These are phyloP conservation scores for Prototheca stagnorum DNA, from an alignment of 163 green algal genomes.

Conservation along the genomic window DNA sequence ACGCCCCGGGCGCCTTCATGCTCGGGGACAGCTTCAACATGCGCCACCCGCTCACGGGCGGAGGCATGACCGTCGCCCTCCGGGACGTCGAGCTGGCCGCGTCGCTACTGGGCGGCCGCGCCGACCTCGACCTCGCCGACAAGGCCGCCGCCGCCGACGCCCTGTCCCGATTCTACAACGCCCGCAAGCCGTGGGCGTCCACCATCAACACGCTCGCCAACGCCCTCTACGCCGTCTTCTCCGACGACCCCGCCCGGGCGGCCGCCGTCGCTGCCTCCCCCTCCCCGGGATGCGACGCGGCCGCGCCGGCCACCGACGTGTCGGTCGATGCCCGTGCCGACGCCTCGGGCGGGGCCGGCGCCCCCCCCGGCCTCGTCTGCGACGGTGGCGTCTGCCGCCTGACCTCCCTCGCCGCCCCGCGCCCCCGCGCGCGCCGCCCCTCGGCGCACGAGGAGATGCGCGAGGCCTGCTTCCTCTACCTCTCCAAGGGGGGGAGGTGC, in stretches of 20 bases:
- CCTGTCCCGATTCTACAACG: slow-evolving; percentile 79
- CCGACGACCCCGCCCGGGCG: not conserved
- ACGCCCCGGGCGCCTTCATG: slow-evolving; percentile 73
- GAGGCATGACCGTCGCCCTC: slow-evolving; percentile 88
- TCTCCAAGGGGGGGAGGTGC: slow-evolving; percentile 67
- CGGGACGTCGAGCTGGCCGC: slow-evolving; percentile 66
- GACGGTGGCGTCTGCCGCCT: too few relatives aligned
- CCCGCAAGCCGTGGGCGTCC: slow-evolving; percentile 74
- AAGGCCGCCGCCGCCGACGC: slow-evolving; percentile 28
- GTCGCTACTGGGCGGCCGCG: slow-evolving; percentile 79
- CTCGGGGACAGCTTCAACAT: slow-evolving; percentile 99
- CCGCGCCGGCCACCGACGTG: not conserved
- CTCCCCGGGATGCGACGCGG: not conserved
- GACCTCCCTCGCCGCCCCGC: too few relatives aligned
- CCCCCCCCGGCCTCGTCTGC: too few relatives aligned
- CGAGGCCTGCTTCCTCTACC: slow-evolving; percentile 93
- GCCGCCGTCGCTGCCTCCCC: too few relatives aligned
- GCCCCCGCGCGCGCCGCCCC: too few relatives aligned
- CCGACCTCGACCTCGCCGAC: slow-evolving; percentile 58
- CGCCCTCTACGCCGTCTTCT: slow-evolving; percentile 61
- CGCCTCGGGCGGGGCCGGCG: too few relatives aligned
- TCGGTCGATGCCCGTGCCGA: not conserved
- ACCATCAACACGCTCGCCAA: slow-evolving; percentile 99
- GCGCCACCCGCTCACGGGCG: slow-evolving; percentile 92
- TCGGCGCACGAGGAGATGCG: slow-evolving; percentile 94